Evolutionary conservation across 2,329 filamentous ascomycete species (phyloP).

Genomic region (Pyrenophora graminea): DNA sequence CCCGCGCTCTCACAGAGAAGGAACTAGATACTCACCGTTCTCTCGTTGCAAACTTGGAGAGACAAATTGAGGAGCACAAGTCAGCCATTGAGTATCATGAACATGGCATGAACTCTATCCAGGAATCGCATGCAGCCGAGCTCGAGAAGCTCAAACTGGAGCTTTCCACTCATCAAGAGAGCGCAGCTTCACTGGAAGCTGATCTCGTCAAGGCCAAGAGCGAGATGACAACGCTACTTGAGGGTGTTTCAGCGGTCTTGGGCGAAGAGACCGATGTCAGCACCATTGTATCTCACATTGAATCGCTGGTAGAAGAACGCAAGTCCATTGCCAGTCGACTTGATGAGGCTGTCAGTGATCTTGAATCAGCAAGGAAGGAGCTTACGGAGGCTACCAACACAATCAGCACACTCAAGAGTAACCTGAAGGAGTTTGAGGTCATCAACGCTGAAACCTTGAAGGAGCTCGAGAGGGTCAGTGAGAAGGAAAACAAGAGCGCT

Average conservation of each 20-base stretch:
- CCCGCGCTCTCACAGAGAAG: conserved; percentile 60
- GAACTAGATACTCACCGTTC: conserved; percentile 57
- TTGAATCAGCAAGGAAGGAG: conserved; percentile 50
- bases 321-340: conserved; percentile 50
- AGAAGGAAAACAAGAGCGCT: conserved; percentile 85
- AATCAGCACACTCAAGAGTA: conserved; percentile 48
- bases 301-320: conserved; percentile 51
- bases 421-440: conserved; percentile 52
- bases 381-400: conserved; percentile 48
- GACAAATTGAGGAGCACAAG: conserved; percentile 61
- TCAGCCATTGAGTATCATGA: conserved; percentile 59
- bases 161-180: conserved; percentile 38
- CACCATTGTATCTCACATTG: conserved; percentile 50
- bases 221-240: conserved; percentile 62
- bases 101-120: conserved; percentile 57
- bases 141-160: conserved; percentile 53
- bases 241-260: conserved; percentile 66
- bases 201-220: conserved; percentile 63
- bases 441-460: conserved; percentile 60
- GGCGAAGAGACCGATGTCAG: conserved; percentile 62
- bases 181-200: conserved; percentile 55
- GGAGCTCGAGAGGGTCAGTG: conserved; percentile 60
- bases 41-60: conserved; percentile 60
- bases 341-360: conserved; percentile 50
- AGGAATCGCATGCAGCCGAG: conserved; percentile 59